phyloP scores from a whole-genome alignment of 1,139 yeast genomes.

The Candida albicans region DNA sequence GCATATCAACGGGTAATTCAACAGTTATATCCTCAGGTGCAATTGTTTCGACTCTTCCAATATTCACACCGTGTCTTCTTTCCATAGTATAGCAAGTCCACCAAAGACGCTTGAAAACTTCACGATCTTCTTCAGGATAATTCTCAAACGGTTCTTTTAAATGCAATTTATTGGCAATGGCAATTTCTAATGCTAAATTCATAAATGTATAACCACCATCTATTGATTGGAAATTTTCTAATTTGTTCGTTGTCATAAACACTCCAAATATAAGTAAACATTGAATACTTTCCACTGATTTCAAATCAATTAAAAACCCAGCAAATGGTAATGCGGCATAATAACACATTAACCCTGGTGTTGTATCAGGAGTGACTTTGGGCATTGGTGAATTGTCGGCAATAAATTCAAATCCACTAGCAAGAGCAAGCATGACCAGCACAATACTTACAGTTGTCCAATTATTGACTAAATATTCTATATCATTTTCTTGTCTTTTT shows the following conservation, averaged over 20 bases:
- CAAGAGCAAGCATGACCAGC: constrained; percentile 16
- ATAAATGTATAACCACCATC: constrained; percentile 19
- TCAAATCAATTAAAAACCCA: constrained; percentile 18
- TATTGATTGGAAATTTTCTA: constrained; percentile 16
- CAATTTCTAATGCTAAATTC: constrained; percentile 19
- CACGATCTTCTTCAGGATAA: constrained; percentile 12
- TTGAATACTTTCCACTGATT: constrained; percentile 17
- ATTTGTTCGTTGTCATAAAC: constrained; percentile 20
- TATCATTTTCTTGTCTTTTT: constrained; percentile 9
- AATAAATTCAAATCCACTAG: constrained; percentile 26
- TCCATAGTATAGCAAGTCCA: constrained; percentile 22
- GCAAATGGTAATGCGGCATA: constrained; percentile 19
- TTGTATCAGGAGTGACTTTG: constrained; percentile 16
- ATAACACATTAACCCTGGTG: constrained; percentile 19
- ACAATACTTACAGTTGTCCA: constrained; percentile 17
- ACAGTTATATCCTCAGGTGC: constrained; percentile 16
- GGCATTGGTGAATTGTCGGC: constrained; percentile 46
- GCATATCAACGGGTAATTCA: constrained; percentile 14
- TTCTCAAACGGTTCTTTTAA: constrained; percentile 12
- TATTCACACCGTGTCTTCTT: constrained; percentile 18
- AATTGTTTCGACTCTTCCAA: constrained; percentile 17
- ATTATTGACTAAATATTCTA: constrained; percentile 13
- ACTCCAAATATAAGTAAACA: constrained; percentile 18
- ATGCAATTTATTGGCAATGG: constrained; percentile 17
- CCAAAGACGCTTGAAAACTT: constrained; percentile 17